Evolutionary conservation across 2,329 filamentous ascomycete genomes (phyloP).

Genomic region (Colletotrichum karsti): DNA sequence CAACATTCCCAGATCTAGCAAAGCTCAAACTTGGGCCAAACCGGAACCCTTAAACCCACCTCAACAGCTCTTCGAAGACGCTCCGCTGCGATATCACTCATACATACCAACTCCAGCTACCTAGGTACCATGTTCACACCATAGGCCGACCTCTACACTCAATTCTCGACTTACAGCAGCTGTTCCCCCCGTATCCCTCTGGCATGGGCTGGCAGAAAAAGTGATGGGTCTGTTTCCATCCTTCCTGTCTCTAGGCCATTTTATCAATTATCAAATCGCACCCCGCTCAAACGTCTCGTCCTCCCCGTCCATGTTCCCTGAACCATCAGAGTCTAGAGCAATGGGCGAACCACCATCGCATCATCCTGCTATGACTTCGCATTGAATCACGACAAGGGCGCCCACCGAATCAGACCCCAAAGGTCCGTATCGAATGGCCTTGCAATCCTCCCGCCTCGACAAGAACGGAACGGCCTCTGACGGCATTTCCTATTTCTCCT

Average conservation of each 20-base stretch:
- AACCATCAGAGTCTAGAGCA: constrained; percentile 3
- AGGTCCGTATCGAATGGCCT: background rate
- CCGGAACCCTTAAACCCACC: background rate
- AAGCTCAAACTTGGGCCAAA: constrained; percentile 8
- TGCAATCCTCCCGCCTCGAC: background rate
- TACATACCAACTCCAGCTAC: no score
- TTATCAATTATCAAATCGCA: constrained; percentile 14
- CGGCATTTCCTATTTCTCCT: background rate
- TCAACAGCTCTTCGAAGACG: background rate
- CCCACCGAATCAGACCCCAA: constrained; percentile 4
- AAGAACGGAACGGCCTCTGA: background rate
- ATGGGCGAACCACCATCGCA: constrained; percentile 4
- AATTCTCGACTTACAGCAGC: no score
- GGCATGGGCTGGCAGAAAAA: no score
- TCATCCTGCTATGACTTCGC: constrained; percentile 21
- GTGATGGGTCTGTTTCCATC: background rate
- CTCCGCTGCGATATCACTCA: no score
- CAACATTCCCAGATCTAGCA: background rate
- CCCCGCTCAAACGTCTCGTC: background rate
- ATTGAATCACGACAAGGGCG: constrained; percentile 20
- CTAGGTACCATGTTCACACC: no score
- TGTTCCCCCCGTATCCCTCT: no score
- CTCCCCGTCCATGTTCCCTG: background rate
- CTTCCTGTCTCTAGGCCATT: background rate
- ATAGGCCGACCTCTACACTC: no score